These are phyloP conservation scores for Penicillium silybi DNA, from an alignment of 495 filamentous ascomycete genomes.

Conservation along the genomic window DNA sequence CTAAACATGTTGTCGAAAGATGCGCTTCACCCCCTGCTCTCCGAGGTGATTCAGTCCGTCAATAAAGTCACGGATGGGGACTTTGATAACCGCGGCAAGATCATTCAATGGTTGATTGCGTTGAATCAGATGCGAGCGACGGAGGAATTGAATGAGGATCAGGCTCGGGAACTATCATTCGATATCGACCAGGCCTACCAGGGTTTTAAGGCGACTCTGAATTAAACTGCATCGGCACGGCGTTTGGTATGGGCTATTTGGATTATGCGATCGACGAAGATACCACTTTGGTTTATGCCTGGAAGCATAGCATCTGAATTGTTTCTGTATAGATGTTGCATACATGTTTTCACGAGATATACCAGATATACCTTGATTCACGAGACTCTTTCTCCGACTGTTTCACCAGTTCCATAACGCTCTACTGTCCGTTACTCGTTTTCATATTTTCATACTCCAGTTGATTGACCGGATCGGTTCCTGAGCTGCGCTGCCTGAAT, in stretches of 20 bases:
- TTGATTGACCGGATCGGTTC: not conserved
- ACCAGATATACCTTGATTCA: not conserved
- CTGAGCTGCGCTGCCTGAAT: not conserved
- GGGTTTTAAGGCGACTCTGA: slow-evolving; percentile 76
- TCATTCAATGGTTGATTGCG: slow-evolving; percentile 96
- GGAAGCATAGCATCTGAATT: not conserved
- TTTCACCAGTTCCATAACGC: too few species aligned
- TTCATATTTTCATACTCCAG: not conserved
- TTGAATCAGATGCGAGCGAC: slow-evolving; percentile 96
- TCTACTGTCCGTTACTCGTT: not conserved
- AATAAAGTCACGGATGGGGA: slow-evolving; percentile 93
- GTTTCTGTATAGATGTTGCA: not conserved
- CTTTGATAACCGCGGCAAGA: slow-evolving; percentile 92
- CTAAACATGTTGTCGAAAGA: slow-evolving; percentile 90
- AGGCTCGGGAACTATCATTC: slow-evolving; percentile 80
- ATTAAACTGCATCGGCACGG: slow-evolving; percentile 19
- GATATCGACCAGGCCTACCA: slow-evolving; percentile 89
- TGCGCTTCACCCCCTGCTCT: slow-evolving; percentile 86
- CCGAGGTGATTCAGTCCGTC: slow-evolving; percentile 91
- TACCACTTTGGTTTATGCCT: slow-evolving; percentile 7
- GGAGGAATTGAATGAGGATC: slow-evolving; percentile 82
- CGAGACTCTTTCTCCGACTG: not conserved
- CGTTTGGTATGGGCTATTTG: slow-evolving; percentile 7
- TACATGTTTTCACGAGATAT: not conserved
- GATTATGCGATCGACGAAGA: slow-evolving; percentile 8